A percentile compares a stretch with the other conserved stretches of the same genome.
Conservation (phyloP, 495 filamentous ascomycete genomes). For the Aspergillus diversus region DNA sequence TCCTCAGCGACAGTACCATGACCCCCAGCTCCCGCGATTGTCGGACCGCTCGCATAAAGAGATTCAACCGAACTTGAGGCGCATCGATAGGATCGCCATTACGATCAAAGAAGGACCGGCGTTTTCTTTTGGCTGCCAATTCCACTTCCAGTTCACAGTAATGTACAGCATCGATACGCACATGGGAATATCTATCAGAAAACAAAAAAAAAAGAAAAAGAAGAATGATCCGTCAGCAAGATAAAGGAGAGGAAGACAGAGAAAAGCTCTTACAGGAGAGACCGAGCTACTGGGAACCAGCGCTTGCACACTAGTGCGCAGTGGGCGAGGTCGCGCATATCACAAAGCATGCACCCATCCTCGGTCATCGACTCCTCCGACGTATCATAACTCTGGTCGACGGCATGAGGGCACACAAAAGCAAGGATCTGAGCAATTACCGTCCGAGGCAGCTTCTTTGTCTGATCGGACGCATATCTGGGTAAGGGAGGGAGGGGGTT, state of each 20-base stretch:
- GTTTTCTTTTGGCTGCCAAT: conserved; percentile 75
- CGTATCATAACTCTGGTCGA: conserved; percentile 74
- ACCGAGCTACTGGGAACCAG: conserved; percentile 64
- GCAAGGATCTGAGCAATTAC: conserved; percentile 76
- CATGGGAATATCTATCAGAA: conserved; percentile 72
- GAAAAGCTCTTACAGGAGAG: conserved; percentile 53
- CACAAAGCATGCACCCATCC: conserved; percentile 93
- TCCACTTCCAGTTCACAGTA: conserved; percentile 88
- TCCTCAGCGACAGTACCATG: conserved; percentile 77
- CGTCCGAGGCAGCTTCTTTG: conserved; percentile 58
- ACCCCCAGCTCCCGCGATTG: conserved; percentile 68
- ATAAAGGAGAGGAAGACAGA: conserved; percentile 7
- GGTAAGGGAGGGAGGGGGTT: conserved; percentile 21
- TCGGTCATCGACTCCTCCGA: conserved; percentile 82
- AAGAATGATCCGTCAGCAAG: background rate
- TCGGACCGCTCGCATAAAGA: conserved; percentile 80
- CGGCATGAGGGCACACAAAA: conserved; percentile 81
- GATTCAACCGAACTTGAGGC: conserved; percentile 70
- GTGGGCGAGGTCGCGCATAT: conserved; percentile 86
- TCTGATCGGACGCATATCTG: conserved; percentile 44
- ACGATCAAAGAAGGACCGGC: conserved; percentile 72
- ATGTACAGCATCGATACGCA: conserved; percentile 93
- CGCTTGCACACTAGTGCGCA: conserved; percentile 71
- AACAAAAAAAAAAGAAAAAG: background rate
- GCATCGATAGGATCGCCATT: conserved; percentile 80